Evolutionary conservation across 2,329 filamentous ascomycete genomes (phyloP), one percentile per base, ranked within the genome.

Genomic region (Mycosphaerella sp.): DNA sequence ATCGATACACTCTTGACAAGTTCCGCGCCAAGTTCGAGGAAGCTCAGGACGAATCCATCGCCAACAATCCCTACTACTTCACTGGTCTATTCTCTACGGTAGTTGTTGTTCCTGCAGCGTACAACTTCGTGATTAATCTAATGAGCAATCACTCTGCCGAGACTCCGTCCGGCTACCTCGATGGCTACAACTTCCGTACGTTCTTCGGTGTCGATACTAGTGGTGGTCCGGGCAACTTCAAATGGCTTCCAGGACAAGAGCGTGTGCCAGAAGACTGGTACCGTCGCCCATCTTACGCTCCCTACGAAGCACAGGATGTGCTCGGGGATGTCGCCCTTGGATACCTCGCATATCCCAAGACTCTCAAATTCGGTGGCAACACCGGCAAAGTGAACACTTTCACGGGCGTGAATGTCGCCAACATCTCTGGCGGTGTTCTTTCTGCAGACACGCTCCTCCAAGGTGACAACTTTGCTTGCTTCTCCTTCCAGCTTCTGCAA

Each of bases 371-470:
- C 25, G 68, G 68, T 28, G 68, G 68, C 32, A 70, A 70, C 57
- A 53, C 49, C 6, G 65, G 63, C 8, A 61, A 55, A 5, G 52
- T 58, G 10, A 65, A 69, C 56, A 64, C 63, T 13, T 70, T 68
- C 58, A 59, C 61, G n/a, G 66, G 66, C 6, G 39, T 71, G 41
- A 60, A 71, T 50, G 52, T 69, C 8, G 54, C 49, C 10, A 58
- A 70, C 41, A 46, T 73, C n/a, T 70, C 68, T 12, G 63, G 64
- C 6, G 71, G 71, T 13, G 61, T 76, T 0, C 70, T 72, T 51
- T 76, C 73, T 53, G 55, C 62, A 5, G 50, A 59, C 6, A 54
- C 39, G 6, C 45, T 58, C 4, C 48, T 58, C 37, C 16, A 41
- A 6, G 55, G 55, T 8, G 44, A 58, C 47, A 58, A 58, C 32